Base-by-base conservation (phyloP, 2,329 filamentous ascomycete genomes). In the Thelonectria olida region DNA sequence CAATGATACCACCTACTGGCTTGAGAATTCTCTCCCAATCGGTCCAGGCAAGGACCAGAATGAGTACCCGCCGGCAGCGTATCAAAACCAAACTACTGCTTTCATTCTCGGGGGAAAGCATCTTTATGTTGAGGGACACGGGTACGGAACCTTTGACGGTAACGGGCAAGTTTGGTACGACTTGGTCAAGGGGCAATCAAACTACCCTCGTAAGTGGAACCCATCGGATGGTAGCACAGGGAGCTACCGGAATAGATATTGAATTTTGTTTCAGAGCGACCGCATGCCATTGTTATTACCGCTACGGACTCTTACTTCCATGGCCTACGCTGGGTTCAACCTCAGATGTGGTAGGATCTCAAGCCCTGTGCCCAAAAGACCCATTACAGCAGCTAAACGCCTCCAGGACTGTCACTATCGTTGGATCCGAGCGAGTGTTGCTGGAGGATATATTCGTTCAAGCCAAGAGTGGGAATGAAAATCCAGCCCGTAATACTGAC, bases 101-200 rank as follows among this genome's bases (percentile, higher is more conserved):
- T 86, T 82, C 81, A 73, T 82, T 53, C 79, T 87, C 63, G 85
- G 85, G 15, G 86, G 86, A 5, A 74, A 82, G 12, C 79, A 81
- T 28, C 75, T 89, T 22, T 71, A 75, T 9, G 79, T 84, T 62
- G 75, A 82, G 31, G 85, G 85, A 9, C 74, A 82, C 65, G 82
- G 82, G 12, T 72, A 74, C 19, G 86, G 86, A 5, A 86, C 82
- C 2, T 74, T 88, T 13, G 79, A 88, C 67, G 86, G 86, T 9
- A 88, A 88, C 67, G 86, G 86, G 2, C 82, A 88, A 66, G 78
- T 80, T 3, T 89, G 86, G 86, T 88, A 88, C 66, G 78, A 85
- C 61, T 84, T 80, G 71, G 78, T 80, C 49, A 71, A 75, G 25
- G 75, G 78, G 13, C 67, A 68, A 10, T 79, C 76, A 28, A 86